A percentile compares a stretch with the other conserved stretches of the same genome.
These are phyloP conservation scores for Rhododendron griersonianum DNA, from an alignment of 148 eudicot genomes.

Conservation along the genomic window DNA sequence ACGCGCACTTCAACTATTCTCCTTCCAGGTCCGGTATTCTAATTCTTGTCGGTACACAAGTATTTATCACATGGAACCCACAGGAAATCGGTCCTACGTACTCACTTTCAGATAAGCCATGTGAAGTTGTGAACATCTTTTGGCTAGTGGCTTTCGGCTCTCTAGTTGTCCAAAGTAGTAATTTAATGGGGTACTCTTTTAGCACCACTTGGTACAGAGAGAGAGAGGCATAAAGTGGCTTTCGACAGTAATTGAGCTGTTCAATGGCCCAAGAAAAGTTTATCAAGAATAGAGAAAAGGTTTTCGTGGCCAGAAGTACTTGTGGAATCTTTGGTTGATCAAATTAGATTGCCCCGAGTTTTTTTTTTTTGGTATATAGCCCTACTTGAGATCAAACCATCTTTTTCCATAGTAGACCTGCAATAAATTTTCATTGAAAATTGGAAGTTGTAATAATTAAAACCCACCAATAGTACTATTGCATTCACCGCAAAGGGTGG, in stretches of 20 bases:
- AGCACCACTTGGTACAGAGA: neutral
- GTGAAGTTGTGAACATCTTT: neutral
- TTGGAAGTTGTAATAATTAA: neutral
- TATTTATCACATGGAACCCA: neutral
- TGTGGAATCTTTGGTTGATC: neutral
- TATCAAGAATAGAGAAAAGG: neutral
- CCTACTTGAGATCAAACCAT: neutral
- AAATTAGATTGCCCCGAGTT: neutral
- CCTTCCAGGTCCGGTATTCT: too few species aligned
- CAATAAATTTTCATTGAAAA: neutral
- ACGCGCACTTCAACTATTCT: neutral
- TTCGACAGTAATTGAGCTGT: neutral
- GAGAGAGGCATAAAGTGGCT: neutral
- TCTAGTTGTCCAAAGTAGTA: neutral
- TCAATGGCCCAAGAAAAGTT: slow-evolving; percentile 1
- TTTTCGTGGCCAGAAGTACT: neutral
- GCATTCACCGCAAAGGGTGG: neutral
- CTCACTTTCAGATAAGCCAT: slow-evolving; percentile 5
- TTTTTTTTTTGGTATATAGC: neutral
- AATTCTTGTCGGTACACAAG: neutral
- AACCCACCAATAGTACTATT: neutral
- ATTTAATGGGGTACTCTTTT: neutral
- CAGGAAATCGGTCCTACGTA: neutral
- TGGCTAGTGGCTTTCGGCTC: neutral
- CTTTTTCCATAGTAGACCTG: neutral